Conservation (phyloP, 441 rosid genomes). For the Viola pubescens region DNA sequence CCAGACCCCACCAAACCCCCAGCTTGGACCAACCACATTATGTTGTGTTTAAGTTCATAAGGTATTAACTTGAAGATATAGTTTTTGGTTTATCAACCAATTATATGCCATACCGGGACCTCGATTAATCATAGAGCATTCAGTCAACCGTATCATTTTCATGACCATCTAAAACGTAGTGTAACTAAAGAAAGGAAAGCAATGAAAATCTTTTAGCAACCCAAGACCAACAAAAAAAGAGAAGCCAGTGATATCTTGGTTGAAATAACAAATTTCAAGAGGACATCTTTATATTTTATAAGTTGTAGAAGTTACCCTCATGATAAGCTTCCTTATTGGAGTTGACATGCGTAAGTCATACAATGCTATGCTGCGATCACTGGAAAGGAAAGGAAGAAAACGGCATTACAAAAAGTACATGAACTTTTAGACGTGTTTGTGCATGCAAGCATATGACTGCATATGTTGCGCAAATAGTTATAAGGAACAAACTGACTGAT, state of each 20-base stretch:
- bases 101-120: neutral
- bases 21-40: too few species aligned
- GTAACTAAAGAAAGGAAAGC: too few species aligned
- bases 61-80: neutral
- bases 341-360: constrained; percentile 85
- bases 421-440: neutral
- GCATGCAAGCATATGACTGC: neutral
- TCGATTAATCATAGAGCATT: too few species aligned
- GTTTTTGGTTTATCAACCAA: constrained; percentile 1
- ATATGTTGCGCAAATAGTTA: neutral
- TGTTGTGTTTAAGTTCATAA: too few species aligned
- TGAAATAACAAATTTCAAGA: neutral
- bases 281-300: neutral
- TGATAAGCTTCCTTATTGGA: constrained; percentile 69
- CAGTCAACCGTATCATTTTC: too few species aligned
- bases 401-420: constrained; percentile 1
- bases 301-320: constrained; percentile 49
- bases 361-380: constrained; percentile 77
- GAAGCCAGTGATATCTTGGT: too few species aligned
- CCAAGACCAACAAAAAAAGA: too few species aligned
- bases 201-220: too few species aligned
- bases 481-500: neutral
- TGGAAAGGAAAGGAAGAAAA: constrained; percentile 24
- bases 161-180: too few species aligned
- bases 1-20: too few species aligned